Percentiles rank a stretch among this genome's conserved stretches.
phyloP scores from a whole-genome alignment of 257 asterid species.

The Parsonsia alboflavescens region DNA sequence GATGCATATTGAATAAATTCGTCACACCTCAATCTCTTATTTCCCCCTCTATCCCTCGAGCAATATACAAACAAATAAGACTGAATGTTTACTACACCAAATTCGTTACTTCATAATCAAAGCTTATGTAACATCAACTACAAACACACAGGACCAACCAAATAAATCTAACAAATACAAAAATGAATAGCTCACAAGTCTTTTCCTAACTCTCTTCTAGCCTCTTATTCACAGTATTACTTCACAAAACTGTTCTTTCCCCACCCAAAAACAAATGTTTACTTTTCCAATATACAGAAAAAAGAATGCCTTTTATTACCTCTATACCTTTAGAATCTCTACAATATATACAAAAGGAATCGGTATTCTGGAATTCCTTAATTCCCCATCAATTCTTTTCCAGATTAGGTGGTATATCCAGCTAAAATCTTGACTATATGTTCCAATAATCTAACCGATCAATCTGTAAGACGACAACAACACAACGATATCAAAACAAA shows the following conservation, averaged over 20 bases:
- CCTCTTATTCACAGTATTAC: not conserved
- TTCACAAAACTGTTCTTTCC: not conserved
- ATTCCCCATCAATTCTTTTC: not conserved
- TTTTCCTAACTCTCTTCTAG: not conserved
- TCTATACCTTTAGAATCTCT: slow-evolving; percentile 3
- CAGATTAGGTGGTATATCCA: not conserved
- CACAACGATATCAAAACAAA: not conserved
- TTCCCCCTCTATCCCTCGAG: not conserved
- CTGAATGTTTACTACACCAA: not conserved
- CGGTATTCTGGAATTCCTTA: not conserved
- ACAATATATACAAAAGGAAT: slow-evolving; percentile 3
- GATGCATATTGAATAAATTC: slow-evolving; percentile 6
- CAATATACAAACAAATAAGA: not conserved
- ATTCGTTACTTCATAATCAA: not conserved
- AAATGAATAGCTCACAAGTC: not conserved
- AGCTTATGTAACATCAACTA: not conserved
- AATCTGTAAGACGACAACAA: not conserved
- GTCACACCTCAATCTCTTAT: not conserved
- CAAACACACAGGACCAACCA: not conserved
- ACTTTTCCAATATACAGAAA: not conserved
- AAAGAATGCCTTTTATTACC: not conserved
- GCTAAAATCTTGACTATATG: not conserved
- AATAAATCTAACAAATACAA: not conserved
- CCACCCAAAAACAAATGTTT: not conserved
- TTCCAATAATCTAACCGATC: not conserved